phyloP scores from a whole-genome alignment of 495 filamentous ascomycete species.

The Talaromyces wortmannii region DNA sequence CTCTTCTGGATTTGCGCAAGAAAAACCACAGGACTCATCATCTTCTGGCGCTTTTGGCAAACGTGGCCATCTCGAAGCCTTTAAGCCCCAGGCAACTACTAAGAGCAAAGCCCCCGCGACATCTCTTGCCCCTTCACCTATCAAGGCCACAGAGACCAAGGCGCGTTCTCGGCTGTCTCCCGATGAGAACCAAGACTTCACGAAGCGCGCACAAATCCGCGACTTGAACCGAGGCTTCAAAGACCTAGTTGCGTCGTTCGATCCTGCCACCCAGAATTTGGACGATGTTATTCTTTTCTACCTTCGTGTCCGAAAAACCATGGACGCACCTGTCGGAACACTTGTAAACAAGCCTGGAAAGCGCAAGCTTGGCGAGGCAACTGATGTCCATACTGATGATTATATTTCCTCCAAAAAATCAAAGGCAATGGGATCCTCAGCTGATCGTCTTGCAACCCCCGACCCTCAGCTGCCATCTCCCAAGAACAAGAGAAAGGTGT shows the following conservation, averaged over 20 bases:
- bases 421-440: slow-evolving; percentile 2
- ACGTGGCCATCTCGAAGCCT: neutral
- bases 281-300: slow-evolving; percentile 28
- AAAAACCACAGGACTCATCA: neutral
- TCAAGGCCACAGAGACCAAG: neutral
- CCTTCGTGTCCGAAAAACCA: slow-evolving; percentile 22
- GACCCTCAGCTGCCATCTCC: neutral
- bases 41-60: neutral
- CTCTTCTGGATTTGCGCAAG: neutral
- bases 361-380: slow-evolving; percentile 2
- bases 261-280: slow-evolving; percentile 21
- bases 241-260: slow-evolving; percentile 15
- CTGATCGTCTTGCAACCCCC: neutral
- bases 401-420: slow-evolving; percentile 10
- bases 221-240: slow-evolving; percentile 27
- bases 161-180: neutral
- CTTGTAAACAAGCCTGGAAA: neutral
- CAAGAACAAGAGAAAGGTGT: neutral
- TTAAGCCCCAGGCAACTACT: neutral
- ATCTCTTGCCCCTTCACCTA: neutral
- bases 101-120: neutral
- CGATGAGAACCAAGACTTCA: neutral
- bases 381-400: neutral
- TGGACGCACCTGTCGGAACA: slow-evolving; percentile 22
- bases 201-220: slow-evolving; percentile 9